A percentile compares a stretch with the other conserved stretches of the same genome.
Conservation (phyloP, 352 stramenopile species). For the Phytopythium helicoides region DNA sequence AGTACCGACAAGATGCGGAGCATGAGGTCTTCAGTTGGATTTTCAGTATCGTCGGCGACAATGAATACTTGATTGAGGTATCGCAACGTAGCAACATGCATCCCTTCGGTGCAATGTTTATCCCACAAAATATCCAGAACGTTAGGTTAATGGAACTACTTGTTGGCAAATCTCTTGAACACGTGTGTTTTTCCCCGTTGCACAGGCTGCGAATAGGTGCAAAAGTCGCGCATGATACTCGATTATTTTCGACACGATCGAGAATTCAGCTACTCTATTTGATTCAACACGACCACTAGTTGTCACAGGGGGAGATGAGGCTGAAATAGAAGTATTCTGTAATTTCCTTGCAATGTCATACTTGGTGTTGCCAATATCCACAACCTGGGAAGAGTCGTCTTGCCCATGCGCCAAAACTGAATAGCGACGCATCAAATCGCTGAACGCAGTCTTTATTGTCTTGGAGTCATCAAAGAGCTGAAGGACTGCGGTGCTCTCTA, state of each 20-base stretch:
- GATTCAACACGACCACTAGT: neutral
- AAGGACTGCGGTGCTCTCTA: conserved; percentile 44
- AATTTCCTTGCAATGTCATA: no score
- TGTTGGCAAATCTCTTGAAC: conserved; percentile 72
- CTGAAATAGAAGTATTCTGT: no score
- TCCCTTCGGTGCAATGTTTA: conserved; percentile 40
- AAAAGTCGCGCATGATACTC: conserved; percentile 60
- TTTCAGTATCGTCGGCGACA: conserved; percentile 52
- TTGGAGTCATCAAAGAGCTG: conserved; percentile 53
- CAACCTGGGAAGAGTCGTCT: neutral
- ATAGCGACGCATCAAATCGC: conserved; percentile 30
- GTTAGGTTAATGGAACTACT: conserved; percentile 42
- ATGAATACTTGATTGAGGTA: conserved; percentile 63
- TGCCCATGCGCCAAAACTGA: conserved; percentile 7
- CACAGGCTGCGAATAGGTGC: conserved; percentile 61
- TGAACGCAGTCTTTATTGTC: conserved; percentile 22
- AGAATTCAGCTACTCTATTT: neutral
- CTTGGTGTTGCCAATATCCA: no score
- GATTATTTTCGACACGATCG: conserved; percentile 19
- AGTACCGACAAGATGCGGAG: conserved; percentile 29
- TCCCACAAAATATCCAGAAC: conserved; percentile 39
- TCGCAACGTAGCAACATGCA: conserved; percentile 46
- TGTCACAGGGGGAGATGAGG: neutral
- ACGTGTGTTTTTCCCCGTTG: conserved; percentile 52
- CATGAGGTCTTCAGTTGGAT: conserved; percentile 37